Base-by-base conservation (phyloP, 305 asterid genomes). In the Petunia hybrid region DNA sequence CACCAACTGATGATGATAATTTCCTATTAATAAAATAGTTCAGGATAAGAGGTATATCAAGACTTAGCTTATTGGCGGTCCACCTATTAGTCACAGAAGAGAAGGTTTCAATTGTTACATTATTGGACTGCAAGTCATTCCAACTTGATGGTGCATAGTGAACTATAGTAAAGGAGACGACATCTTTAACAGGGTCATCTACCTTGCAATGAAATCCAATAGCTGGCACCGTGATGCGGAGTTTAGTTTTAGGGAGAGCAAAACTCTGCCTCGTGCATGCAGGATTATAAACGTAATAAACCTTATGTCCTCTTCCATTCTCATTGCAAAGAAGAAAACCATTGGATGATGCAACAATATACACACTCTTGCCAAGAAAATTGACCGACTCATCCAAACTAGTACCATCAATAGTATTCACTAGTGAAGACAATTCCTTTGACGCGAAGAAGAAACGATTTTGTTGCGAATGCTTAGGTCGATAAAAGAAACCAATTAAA, bases 231-330 rank as follows among this genome's bases (percentile, higher is more conserved):
- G 12, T 73, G 45, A 7, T 12, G 4, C 31, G 9, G 35, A 35
- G 35, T 51, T 53, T 62, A 73, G 78, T 36, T 51, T 35, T 1
- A 35, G 63, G 78, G 6, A 73, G 78, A 73, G 78, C 43, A 43
- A 31, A 22, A 0, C 12, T 35, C 62, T 48, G 62, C 35, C 78
- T 48, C 35, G 78, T 71, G 0, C n/a, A n/a, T n/a, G 78, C 63
- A 13, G 78, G 78, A 73, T 51, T 73, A 73, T 73, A 73, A 35
- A 73, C 78, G 51, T 73, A 73, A 73, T 73, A 73, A 73, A 35
- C 8, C 45, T 45, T n/a, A n/a, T n/a, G n/a, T n/a, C n/a, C n/a
- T n/a, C n/a, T 35, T 59, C 13, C 10, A 51, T 35, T 61, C 45
- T 41, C 53, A 51, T 35, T 36, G 46, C 63, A 73, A 51, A 73